phyloP scores from a whole-genome alignment of 805 yeast genomes.

The Middelhovenomyces tepae region DNA sequence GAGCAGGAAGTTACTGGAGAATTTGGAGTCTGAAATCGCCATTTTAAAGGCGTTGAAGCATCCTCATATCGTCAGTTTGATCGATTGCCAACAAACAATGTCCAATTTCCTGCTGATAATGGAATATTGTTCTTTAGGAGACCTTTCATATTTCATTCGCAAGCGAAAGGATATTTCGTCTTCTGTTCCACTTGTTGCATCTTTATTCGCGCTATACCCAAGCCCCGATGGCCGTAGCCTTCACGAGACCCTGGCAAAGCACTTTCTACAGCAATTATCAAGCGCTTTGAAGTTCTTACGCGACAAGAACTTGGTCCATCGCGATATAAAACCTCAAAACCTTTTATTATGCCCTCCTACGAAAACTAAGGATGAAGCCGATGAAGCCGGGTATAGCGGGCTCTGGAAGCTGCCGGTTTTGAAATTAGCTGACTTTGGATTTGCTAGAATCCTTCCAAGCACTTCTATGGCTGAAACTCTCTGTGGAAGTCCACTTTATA shows the following conservation, averaged over 20 bases:
- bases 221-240: constrained; percentile 64
- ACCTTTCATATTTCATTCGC: constrained; percentile 77
- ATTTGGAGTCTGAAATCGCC: constrained; percentile 84
- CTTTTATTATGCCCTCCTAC: constrained; percentile 71
- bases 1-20: constrained; percentile 80
- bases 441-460: constrained; percentile 88
- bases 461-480: constrained; percentile 93
- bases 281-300: constrained; percentile 78
- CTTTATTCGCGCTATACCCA: constrained; percentile 74
- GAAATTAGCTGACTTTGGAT: constrained; percentile 95
- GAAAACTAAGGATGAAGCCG: constrained; percentile 53
- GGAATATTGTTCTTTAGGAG: constrained; percentile 97
- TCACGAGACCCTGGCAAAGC: constrained; percentile 67
- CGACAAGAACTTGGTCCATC: constrained; percentile 76
- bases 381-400: constrained; percentile 55
- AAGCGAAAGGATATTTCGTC: constrained; percentile 61
- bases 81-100: constrained; percentile 71
- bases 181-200: constrained; percentile 70
- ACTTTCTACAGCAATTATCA: constrained; percentile 78
- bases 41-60: constrained; percentile 82
- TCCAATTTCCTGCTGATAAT: constrained; percentile 79
- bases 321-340: constrained; percentile 95
- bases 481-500: constrained; percentile 95
- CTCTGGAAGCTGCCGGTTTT: constrained; percentile 82
- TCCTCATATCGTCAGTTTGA: constrained; percentile 82